Base-by-base conservation (phyloP, 176 grass and related monocot species). In the Eleusine indica region DNA sequence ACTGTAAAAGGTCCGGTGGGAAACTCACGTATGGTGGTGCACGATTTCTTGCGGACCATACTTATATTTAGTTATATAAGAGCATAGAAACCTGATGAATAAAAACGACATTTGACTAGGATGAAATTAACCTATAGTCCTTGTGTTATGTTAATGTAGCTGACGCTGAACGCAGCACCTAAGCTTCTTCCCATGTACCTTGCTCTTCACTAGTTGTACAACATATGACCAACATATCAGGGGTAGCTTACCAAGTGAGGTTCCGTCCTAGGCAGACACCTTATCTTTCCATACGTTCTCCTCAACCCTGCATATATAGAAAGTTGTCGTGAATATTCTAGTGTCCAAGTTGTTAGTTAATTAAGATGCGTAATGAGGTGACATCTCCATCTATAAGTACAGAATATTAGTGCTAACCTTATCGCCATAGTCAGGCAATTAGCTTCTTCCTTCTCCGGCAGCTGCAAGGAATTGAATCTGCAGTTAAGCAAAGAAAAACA, bases 381-480 rank as follows among this genome's bases (percentile, higher is more conserved):
- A 6, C 57, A 62, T 73, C 25, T n/a, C 42, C 57, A 1, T 52
- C 47, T 66, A 65, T 64, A 82, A 35, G 3, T 62, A 43, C 53
- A 73, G 5, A 4, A 16, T 12, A 73, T 73, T 64, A 64, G 41
- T 10, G 48, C 6, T 48, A 74, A 63, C 18, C 18, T 73, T 39
- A 51, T 64, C 38, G 5, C 49, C 28, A 80, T 68, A 47, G 62
- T 63, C 62, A 79, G 8, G 30, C 40, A 64, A 65, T 65, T 78
- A 78, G 76, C 17, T 71, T 57, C 4, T 10, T 46, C 7, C n/a
- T 41, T 13, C 9, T 30, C 38, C 58, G 13, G 22, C 44, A 47
- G 44, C 44, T 47, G 7, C 44, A 47, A 35, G 32, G 32, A 35
- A 47, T 47, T 47, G 44, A 46, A 46, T 46, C 44, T 8, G 7